These are phyloP conservation scores for Coemansia sp. DNA, from an alignment of 192 early-diverging fungal genomes.

Conservation along the genomic window DNA sequence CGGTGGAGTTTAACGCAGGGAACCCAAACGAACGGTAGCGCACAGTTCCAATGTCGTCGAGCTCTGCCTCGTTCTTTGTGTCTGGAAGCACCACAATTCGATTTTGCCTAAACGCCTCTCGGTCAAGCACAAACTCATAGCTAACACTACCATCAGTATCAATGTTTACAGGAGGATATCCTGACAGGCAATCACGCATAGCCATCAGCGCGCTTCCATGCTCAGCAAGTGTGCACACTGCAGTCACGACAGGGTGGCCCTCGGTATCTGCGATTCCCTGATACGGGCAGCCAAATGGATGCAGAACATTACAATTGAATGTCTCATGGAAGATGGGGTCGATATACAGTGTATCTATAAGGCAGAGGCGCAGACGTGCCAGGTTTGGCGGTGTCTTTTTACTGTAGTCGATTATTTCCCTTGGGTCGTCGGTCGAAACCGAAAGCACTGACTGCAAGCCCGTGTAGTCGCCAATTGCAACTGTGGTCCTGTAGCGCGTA, in stretches of 20 bases:
- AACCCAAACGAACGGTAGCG: slow-evolving; percentile 50
- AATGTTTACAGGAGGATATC: slow-evolving; percentile 2
- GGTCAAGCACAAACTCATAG: slow-evolving; percentile 67
- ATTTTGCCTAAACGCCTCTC: slow-evolving; percentile 63
- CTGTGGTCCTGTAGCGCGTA: slow-evolving; percentile 66
- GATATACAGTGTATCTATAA: slow-evolving; percentile 67
- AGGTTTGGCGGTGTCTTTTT: slow-evolving; percentile 62
- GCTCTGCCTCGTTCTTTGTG: slow-evolving; percentile 24
- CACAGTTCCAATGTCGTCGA: slow-evolving; percentile 34
- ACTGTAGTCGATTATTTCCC: slow-evolving; percentile 54
- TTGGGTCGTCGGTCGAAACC: slow-evolving; percentile 57
- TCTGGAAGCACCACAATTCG: slow-evolving; percentile 59
- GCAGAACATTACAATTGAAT: slow-evolving; percentile 46
- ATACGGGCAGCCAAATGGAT: slow-evolving; percentile 53
- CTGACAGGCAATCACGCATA: slow-evolving; percentile 63
- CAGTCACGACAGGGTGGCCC: slow-evolving; percentile 58
- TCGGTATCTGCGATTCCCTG: slow-evolving; percentile 35
- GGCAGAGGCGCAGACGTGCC: slow-evolving; percentile 59
- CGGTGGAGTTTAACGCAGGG: slow-evolving; percentile 52
- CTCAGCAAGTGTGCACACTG: slow-evolving; percentile 69
- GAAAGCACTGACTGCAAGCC: slow-evolving; percentile 62
- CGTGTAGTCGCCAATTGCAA: slow-evolving; percentile 70
- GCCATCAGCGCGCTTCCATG: slow-evolving; percentile 74
- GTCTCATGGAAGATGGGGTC: slow-evolving; percentile 61
- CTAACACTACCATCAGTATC: neutral